Evolutionary conservation across 768 basidiomycete species (phyloP), one percentile per base, ranked within the genome.

Genomic region (Suillus weaverae): DNA sequence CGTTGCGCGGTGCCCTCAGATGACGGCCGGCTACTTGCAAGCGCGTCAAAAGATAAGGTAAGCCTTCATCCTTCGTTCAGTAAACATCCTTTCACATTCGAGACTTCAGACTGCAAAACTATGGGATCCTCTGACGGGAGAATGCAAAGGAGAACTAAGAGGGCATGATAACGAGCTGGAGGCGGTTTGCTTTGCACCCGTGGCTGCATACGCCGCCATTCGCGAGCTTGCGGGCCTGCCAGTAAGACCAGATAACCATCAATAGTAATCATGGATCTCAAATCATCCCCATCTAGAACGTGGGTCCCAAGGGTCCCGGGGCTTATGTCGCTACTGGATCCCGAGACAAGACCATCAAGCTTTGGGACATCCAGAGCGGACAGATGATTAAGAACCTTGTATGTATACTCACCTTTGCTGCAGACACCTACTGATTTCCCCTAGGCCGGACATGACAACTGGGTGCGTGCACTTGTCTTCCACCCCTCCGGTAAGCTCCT

Each of bases 91-190:
- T 62, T 60, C 43, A 65, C 32, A n/a, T 46, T 16, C 26, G 32
- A 44, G 11, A 9, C 41, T 46, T 32, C 67, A 95, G 93, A 93
- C 93, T 46, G 85, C 90, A 41, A 84, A 90, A 26, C 78, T 94
- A 69, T 91, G 88, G 86, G 90, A 94, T 68, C 83, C 86, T 0
- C 74, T 85, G 62, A 86, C 85, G 18, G 92, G 91, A 39, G 88
- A 92, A 72, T 86, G 86, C 48, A 95, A 94, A 78, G 81, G 86
- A 71, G 94, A 95, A 68, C 80, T 96, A 72, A 82, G 94, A 67
- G 94, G 94, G 0, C 95, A 97, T 72, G 93, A 94, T 57, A 88
- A 95, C 75, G 89, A 90, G 60, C 86, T 97, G 22, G 93, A 95
- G 74, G 86, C 87, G 30, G 90, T 90, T 30, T 85, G 86, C 10